phyloP scores from a whole-genome alignment of 768 basidiomycete genomes.

The Leccinum subgranulosum region DNA sequence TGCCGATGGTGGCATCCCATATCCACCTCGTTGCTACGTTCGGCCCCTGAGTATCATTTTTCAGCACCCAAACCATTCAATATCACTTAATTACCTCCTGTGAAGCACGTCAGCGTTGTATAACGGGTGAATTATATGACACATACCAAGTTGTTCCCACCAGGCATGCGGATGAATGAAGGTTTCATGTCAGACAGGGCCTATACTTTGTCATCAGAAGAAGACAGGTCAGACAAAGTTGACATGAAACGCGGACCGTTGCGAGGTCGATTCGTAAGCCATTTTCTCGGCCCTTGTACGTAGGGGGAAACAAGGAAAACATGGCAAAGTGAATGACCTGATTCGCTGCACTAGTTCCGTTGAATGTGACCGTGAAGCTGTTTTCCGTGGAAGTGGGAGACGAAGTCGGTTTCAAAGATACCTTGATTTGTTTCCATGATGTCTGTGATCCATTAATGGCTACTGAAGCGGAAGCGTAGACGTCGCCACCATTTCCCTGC shows the following conservation, averaged over 20 bases:
- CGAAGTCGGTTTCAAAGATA: conserved; percentile 39
- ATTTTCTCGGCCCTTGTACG: conserved; percentile 55
- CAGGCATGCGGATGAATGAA: conserved; percentile 62
- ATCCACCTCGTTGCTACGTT: conserved; percentile 52
- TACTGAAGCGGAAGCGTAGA: conserved; percentile 39
- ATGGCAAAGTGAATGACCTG: conserved; percentile 53
- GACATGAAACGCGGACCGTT: conserved; percentile 31
- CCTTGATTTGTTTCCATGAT: conserved; percentile 45
- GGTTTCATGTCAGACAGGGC: conserved; percentile 52
- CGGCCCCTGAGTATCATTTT: conserved; percentile 41
- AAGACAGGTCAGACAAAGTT: not conserved
- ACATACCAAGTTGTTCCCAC: conserved; percentile 59
- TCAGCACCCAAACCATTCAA: not conserved
- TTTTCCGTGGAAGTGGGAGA: conserved; percentile 43
- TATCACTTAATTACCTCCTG: conserved; percentile 36
- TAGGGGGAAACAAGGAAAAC: conserved; percentile 64
- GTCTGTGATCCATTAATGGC: conserved; percentile 41
- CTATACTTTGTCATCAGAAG: conserved; percentile 23
- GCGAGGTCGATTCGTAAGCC: conserved; percentile 63
- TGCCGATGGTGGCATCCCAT: conserved; percentile 61
- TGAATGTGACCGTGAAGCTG: conserved; percentile 49
- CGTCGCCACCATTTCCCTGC: conserved; percentile 38
- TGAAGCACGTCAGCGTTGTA: conserved; percentile 19
- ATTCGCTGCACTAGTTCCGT: conserved; percentile 38
- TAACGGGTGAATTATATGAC: conserved; percentile 5